Percentiles rank a stretch among this genome's conserved stretches.
These are phyloP conservation scores for Phaeosphaeriaceae sp. DNA, from an alignment of 2,329 filamentous ascomycete species.

Conservation along the genomic window DNA sequence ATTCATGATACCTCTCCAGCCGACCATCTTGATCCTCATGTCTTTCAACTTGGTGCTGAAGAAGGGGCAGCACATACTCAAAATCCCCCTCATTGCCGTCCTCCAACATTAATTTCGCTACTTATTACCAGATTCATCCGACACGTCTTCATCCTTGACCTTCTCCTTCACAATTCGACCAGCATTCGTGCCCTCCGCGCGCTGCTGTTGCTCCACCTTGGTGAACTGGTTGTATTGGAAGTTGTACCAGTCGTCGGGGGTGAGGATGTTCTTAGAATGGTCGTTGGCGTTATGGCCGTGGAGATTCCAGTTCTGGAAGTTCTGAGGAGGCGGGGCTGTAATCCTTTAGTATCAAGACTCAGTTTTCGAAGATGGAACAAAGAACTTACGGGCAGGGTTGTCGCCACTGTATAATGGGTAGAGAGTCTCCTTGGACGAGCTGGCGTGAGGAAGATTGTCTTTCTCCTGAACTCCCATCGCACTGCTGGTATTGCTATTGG, in stretches of 20 bases:
- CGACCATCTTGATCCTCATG: too few relatives aligned
- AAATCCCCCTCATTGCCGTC: too few relatives aligned
- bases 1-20: too few relatives aligned
- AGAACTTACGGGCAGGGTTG: neutral
- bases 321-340: neutral
- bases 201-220: neutral
- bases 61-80: too few relatives aligned
- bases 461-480: neutral
- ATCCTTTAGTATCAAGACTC: neutral
- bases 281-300: neutral
- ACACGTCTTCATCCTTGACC: neutral
- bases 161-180: neutral
- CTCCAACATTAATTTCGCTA: too few relatives aligned
- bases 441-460: neutral
- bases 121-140: too few relatives aligned
- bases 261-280: neutral
- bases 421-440: neutral
- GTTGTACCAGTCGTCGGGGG: neutral
- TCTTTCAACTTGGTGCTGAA: too few relatives aligned
- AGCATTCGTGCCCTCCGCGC: neutral
- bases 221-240: neutral
- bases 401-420: neutral
- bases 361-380: neutral
- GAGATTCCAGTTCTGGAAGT: slow-evolving; percentile 1
- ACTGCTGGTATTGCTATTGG: neutral